phyloP scores from a whole-genome alignment of 2,329 filamentous ascomycete species.

The Talaromyces sp. region DNA sequence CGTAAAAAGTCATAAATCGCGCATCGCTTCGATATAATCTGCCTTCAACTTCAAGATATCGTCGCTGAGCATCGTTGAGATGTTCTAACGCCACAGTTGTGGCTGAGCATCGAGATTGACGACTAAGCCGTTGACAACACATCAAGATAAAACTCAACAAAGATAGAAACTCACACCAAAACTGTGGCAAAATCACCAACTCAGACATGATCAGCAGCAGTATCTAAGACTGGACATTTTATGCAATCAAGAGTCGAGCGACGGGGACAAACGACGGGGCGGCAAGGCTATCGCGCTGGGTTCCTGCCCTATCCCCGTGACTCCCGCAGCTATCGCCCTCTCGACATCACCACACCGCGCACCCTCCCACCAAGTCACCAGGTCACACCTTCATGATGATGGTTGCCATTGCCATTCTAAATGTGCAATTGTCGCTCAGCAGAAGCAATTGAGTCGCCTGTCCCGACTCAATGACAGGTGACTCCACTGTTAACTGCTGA shows the following conservation, averaged over 20 bases:
- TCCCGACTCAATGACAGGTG: slow-evolving; percentile 18
- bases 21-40: background rate
- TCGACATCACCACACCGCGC: slow-evolving; percentile 10
- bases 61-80: background rate
- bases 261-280: background rate
- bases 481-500: slow-evolving; percentile 18
- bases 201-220: background rate
- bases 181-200: background rate
- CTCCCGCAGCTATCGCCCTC: background rate
- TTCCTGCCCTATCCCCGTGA: slow-evolving; percentile 4
- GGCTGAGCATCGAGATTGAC: slow-evolving; percentile 11
- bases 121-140: slow-evolving; percentile 10
- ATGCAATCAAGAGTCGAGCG: background rate
- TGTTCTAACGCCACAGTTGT: slow-evolving; percentile 12
- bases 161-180: background rate
- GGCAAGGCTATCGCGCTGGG: background rate
- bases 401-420: background rate
- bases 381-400: background rate
- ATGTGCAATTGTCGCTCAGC: slow-evolving; percentile 6
- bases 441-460: slow-evolving; percentile 18
- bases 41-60: background rate
- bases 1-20: background rate
- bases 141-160: background rate
- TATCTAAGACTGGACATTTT: background rate
- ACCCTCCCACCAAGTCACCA: background rate